Base-by-base conservation (phyloP, 2,329 filamentous ascomycete species). In the Talaromyces sp. region DNA sequence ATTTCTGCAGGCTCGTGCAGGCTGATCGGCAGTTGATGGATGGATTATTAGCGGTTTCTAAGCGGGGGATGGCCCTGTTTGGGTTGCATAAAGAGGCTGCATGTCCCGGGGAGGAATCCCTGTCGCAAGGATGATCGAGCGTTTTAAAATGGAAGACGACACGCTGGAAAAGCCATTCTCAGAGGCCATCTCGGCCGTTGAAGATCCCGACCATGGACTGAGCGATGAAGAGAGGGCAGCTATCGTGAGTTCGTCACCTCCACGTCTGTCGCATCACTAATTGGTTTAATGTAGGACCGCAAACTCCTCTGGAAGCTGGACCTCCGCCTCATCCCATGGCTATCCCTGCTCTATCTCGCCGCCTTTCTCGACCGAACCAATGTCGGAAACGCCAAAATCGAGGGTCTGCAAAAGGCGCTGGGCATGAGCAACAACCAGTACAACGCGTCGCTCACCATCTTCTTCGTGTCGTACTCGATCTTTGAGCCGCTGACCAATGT, bases 401-500 rank as follows among this genome's bases (percentile, higher is more conserved):
- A 80, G n/a, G 82, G 84, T 15, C 72, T 87, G 2, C 73, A 81
- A 59, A 70, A 80, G 11, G 86, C 89, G 61, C 77, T 95, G 7
- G 66, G 82, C 33, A 84, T 93, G 80, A 82, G 81, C 0, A 81
- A 83, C 2, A 75, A 80, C 6, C 80, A 89, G 70, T 96, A 92
- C 77, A 93, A 93, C 72, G 81, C 84, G 25, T 84, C 87, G 0
- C 80, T 96, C 8, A 91, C 89, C 36, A 88, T 96, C 67, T 96
- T 96, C 78, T 96, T 96, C 77, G 82, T 96, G 56, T 92, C 89
- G 0, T 96, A 96, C 72, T 83, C 90, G 2, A 75, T 92, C 36
- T 92, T 91, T 65, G 91, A 95, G 68, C 77, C 76, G 0, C 68
- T 92, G 51, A 92, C 90, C 63, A 96, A 96, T 72, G 80, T 93